phyloP scores from a whole-genome alignment of 768 basidiomycete genomes.

The Hygrocybe punicea region DNA sequence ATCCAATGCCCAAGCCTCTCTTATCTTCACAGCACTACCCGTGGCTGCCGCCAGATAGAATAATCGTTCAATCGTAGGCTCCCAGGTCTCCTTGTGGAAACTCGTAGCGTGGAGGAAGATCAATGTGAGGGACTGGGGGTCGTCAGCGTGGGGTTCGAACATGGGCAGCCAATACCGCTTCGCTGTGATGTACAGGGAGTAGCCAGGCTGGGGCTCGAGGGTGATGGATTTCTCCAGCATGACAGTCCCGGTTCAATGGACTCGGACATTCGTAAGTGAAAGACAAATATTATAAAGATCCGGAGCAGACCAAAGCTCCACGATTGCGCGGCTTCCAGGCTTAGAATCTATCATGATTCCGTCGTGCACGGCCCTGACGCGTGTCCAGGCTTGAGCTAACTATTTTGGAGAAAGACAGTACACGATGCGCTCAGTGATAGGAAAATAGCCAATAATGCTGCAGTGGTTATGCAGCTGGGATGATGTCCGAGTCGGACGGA shows the following conservation, averaged over 20 bases:
- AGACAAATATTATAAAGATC: background rate
- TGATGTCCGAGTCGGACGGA: no score
- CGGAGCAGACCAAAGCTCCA: no score
- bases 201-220: slow-evolving; percentile 40
- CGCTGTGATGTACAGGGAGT: slow-evolving; percentile 51
- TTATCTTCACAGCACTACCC: slow-evolving; percentile 34
- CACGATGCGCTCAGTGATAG: no score
- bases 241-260: background rate
- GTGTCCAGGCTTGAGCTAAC: no score
- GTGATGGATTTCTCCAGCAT: slow-evolving; percentile 22
- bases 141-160: slow-evolving; percentile 33
- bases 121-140: slow-evolving; percentile 51
- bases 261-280: background rate
- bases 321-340: no score
- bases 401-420: no score
- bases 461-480: no score
- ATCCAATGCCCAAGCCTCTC: slow-evolving; percentile 66
- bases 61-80: slow-evolving; percentile 52
- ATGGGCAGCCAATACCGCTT: slow-evolving; percentile 54
- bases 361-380: no score
- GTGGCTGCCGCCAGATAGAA: slow-evolving; percentile 33
- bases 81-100: slow-evolving; percentile 75
- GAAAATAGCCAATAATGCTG: no score
- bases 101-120: slow-evolving; percentile 67
- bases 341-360: no score